phyloP scores from a whole-genome alignment of 169 alveolate genomes.

The Amoebophrya sp. region DNA sequence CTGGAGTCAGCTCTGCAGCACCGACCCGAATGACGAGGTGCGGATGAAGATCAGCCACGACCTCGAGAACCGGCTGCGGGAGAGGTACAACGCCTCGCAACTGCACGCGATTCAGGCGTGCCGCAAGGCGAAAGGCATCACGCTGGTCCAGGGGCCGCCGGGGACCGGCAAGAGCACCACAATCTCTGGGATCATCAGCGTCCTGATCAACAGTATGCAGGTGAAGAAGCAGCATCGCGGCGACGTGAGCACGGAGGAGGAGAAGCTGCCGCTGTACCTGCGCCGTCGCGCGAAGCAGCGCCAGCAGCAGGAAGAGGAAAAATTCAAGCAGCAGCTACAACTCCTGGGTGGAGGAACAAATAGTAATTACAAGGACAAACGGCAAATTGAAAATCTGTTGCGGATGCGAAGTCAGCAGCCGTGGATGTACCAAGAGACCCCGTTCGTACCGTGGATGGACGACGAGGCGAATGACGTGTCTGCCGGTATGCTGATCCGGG shows the following conservation, averaged over 20 bases:
- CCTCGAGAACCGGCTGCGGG: background rate
- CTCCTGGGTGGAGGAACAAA: background rate
- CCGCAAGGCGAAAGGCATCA: conserved; percentile 53
- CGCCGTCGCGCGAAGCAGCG: background rate
- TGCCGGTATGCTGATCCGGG: background rate
- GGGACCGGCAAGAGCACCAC: conserved; percentile 61
- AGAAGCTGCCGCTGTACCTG: background rate
- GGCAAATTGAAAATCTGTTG: background rate
- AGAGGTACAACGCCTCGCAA: conserved; percentile 37
- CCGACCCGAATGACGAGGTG: background rate
- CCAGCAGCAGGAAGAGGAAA: background rate
- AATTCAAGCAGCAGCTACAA: background rate
- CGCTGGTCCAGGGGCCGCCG: conserved; percentile 59
- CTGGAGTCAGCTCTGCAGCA: background rate
- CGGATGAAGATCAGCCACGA: background rate
- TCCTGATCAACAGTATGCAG: conserved; percentile 48
- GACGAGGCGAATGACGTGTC: background rate
- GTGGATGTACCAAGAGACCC: background rate
- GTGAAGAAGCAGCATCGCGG: background rate
- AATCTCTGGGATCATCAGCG: conserved; percentile 53
- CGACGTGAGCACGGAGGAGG: background rate
- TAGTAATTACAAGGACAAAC: too few species aligned
- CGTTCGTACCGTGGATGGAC: background rate
- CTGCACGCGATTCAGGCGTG: conserved; percentile 51
- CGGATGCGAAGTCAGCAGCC: background rate